Percentiles rank a stretch among this genome's conserved stretches.
Evolutionary conservation across 768 basidiomycete genomes (phyloP).

Genomic region (Panaeolus papilionaceus): DNA sequence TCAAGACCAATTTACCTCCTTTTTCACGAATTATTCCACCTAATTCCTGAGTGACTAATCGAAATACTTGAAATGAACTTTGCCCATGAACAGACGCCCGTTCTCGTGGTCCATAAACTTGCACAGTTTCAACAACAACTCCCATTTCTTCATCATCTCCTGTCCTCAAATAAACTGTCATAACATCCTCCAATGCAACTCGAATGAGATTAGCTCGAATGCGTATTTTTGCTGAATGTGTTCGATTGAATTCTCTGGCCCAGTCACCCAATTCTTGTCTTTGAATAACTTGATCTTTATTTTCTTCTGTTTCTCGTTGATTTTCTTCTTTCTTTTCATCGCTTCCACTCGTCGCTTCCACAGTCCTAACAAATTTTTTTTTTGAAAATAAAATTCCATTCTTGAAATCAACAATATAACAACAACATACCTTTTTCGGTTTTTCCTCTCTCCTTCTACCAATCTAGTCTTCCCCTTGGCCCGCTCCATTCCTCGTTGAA

Average conservation of each 20-base stretch:
- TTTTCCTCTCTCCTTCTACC: conserved; percentile 48
- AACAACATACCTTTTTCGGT: conserved; percentile 2
- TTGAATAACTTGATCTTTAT: conserved; percentile 33
- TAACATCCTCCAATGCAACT: conserved; percentile 67
- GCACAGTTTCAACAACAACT: conserved; percentile 64
- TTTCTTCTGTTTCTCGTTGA: conserved; percentile 24
- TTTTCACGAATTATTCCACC: conserved; percentile 62
- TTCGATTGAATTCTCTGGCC: conserved; percentile 62
- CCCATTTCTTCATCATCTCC: conserved; percentile 37
- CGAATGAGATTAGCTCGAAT: conserved; percentile 66
- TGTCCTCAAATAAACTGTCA: conserved; percentile 68
- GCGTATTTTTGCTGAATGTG: conserved; percentile 52
- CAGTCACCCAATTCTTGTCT: conserved; percentile 56
- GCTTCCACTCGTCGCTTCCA: background rate
- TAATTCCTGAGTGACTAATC: conserved; percentile 70
- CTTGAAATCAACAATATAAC: background rate
- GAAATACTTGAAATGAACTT: conserved; percentile 70
- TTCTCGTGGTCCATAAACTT: conserved; percentile 79
- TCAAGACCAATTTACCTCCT: conserved; percentile 54
- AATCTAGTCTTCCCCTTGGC: conserved; percentile 42
- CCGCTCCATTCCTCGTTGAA: conserved; percentile 6
- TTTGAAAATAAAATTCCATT: background rate
- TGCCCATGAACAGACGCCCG: conserved; percentile 66
- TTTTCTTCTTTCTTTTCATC: background rate
- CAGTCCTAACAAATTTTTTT: background rate